Percentiles rank a stretch among this genome's conserved stretches.
Conservation (phyloP, 306 rosid species). For the Cicer cuneatum region DNA sequence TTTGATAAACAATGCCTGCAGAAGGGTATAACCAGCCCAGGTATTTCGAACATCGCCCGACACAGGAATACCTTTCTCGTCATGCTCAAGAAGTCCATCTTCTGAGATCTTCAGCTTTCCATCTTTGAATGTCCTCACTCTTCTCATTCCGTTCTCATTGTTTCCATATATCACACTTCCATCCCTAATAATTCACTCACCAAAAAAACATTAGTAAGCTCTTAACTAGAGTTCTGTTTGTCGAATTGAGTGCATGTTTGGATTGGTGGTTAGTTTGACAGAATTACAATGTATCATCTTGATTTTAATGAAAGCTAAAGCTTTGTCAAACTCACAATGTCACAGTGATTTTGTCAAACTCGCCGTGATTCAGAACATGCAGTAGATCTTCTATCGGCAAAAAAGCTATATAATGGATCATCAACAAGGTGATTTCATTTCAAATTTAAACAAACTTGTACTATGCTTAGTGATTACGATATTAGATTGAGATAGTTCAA, state of each 20-base stretch:
- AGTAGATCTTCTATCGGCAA: neutral
- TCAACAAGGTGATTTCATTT: neutral
- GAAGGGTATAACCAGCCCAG: conserved; percentile 76
- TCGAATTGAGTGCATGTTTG: neutral
- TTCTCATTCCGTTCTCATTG: conserved; percentile 56
- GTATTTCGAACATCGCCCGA: conserved; percentile 80
- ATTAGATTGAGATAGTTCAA: conserved; percentile 7
- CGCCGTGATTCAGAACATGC: no score
- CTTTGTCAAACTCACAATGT: no score
- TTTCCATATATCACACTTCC: conserved; percentile 84
- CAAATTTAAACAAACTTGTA: conserved; percentile 21
- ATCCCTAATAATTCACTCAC: conserved; percentile 60
- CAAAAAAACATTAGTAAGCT: neutral
- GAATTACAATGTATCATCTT: no score
- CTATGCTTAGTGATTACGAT: neutral
- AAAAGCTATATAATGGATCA: neutral
- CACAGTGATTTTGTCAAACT: no score
- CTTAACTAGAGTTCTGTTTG: neutral
- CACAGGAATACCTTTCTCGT: conserved; percentile 68
- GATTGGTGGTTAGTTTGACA: no score
- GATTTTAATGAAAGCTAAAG: no score
- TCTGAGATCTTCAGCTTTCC: conserved; percentile 68
- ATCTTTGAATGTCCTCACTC: conserved; percentile 70
- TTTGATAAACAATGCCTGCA: conserved; percentile 73
- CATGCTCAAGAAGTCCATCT: conserved; percentile 73